Conservation (phyloP, 2,329 filamentous ascomycete genomes). For the Colletotrichum godetiae region DNA sequence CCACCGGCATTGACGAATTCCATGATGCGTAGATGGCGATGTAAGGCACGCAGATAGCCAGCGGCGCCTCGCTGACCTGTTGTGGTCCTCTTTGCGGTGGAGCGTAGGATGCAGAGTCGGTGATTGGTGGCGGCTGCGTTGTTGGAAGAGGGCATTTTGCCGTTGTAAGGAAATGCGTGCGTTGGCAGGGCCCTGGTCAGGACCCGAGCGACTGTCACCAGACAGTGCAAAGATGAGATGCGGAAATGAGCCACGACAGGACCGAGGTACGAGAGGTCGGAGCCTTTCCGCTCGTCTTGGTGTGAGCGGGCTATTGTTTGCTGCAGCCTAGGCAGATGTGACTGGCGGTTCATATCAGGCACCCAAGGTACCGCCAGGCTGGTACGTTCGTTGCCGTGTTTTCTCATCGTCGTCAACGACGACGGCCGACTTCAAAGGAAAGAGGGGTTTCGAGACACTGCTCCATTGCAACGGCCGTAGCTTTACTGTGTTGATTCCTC, state of each 20-base stretch:
- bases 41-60: not conserved
- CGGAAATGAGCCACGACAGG: conserved; percentile 8
- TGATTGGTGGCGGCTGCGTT: conserved; percentile 19
- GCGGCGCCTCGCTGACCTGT: not conserved
- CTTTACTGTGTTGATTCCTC: not conserved
- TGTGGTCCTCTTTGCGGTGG: conserved; percentile 19
- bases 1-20: conserved; percentile 14
- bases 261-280: not conserved
- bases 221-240: conserved; percentile 13
- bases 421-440: not conserved
- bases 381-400: not conserved
- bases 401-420: not conserved
- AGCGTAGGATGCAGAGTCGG: not conserved
- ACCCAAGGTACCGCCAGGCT: not conserved
- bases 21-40: conserved; percentile 9
- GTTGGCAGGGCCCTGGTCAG: conserved; percentile 5
- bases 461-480: conserved; percentile 6
- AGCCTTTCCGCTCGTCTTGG: not conserved
- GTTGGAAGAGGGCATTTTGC: conserved; percentile 12
- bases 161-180: conserved; percentile 13
- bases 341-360: not conserved
- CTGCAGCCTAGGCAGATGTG: too few species aligned
- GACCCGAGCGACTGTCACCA: conserved; percentile 22
- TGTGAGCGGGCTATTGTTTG: not conserved
- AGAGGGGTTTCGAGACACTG: conserved; percentile 12